These are phyloP conservation scores for Salisapilia sapeloensis DNA, from an alignment of 352 stramenopile genomes.

Conservation along the genomic window DNA sequence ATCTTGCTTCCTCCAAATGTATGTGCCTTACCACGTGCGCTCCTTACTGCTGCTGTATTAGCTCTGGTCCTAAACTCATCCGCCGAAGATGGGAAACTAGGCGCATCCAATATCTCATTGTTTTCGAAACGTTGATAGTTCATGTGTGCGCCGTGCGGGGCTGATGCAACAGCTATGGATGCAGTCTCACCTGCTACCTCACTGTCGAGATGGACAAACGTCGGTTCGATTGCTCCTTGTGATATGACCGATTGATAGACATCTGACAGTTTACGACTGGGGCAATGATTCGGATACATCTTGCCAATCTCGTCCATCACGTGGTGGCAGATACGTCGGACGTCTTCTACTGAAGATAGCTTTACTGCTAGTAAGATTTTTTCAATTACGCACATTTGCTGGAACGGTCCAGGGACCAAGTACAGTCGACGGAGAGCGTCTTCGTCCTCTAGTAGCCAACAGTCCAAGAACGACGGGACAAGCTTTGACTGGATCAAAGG, in stretches of 20 bases:
- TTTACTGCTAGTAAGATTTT: slow-evolving; percentile 17
- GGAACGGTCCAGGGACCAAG: slow-evolving; percentile 9
- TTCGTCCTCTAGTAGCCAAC: slow-evolving; percentile 21
- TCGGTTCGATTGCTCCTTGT: slow-evolving; percentile 1
- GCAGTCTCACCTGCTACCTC: too few relatives aligned
- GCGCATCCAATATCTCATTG: too few relatives aligned
- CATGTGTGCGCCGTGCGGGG: too few relatives aligned
- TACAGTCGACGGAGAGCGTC: slow-evolving; percentile 9
- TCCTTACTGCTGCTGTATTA: too few relatives aligned
- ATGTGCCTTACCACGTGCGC: too few relatives aligned
- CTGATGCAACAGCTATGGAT: too few relatives aligned
- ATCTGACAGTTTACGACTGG: slow-evolving; percentile 2
- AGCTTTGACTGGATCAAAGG: slow-evolving; percentile 23
- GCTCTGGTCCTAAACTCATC: too few relatives aligned
- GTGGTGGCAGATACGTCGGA: slow-evolving; percentile 8
- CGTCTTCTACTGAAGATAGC: slow-evolving; percentile 4
- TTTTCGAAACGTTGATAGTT: too few relatives aligned
- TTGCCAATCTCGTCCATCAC: slow-evolving; percentile 13
- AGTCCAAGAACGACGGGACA: slow-evolving; percentile 31
- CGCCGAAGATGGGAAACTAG: too few relatives aligned
- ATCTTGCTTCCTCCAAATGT: too few relatives aligned
- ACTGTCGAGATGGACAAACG: too few relatives aligned
- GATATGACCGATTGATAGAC: slow-evolving; percentile 17
- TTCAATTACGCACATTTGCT: slow-evolving; percentile 16
- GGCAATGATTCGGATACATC: slow-evolving; percentile 3